phyloP scores from a whole-genome alignment of 2,329 filamentous ascomycete genomes.

The Cladophialophora psammophila region DNA sequence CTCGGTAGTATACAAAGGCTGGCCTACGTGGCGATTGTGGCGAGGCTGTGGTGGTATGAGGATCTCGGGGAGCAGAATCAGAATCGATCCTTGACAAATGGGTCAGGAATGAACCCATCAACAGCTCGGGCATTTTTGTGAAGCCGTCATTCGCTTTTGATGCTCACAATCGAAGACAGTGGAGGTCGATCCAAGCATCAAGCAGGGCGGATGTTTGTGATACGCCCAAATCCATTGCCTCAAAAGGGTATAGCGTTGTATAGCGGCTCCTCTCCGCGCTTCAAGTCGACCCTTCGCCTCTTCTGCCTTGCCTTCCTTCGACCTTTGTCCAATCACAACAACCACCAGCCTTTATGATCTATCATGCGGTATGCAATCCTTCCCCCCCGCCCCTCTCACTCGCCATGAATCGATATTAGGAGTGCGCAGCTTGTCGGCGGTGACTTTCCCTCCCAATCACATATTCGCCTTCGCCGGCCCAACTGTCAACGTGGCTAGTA shows the following conservation, averaged over 20 bases:
- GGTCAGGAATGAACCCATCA: constrained; percentile 8
- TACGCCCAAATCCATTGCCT: constrained; percentile 32
- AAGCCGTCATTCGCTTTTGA: background rate
- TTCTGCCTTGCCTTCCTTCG: constrained; percentile 10
- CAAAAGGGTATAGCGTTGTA: constrained; percentile 25
- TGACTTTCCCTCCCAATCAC: background rate
- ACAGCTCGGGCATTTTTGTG: constrained; percentile 4
- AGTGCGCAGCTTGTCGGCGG: background rate
- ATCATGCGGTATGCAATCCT: constrained; percentile 8
- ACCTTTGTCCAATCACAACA: constrained; percentile 22
- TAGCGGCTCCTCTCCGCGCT: constrained; percentile 20
- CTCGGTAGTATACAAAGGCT: no score
- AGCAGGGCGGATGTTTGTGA: background rate
- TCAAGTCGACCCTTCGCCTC: constrained; percentile 17
- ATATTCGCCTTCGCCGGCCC: background rate
- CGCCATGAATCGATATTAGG: background rate
- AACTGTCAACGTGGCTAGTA: background rate
- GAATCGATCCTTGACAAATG: background rate
- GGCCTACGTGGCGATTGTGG: background rate
- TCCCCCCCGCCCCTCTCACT: background rate
- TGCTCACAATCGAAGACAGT: background rate
- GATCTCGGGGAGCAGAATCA: background rate
- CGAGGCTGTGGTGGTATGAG: background rate
- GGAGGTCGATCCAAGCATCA: background rate
- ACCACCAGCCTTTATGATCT: background rate